Evolutionary conservation across 306 rosid genomes (phyloP).

Genomic region (Elaeagnus macrophylla): DNA sequence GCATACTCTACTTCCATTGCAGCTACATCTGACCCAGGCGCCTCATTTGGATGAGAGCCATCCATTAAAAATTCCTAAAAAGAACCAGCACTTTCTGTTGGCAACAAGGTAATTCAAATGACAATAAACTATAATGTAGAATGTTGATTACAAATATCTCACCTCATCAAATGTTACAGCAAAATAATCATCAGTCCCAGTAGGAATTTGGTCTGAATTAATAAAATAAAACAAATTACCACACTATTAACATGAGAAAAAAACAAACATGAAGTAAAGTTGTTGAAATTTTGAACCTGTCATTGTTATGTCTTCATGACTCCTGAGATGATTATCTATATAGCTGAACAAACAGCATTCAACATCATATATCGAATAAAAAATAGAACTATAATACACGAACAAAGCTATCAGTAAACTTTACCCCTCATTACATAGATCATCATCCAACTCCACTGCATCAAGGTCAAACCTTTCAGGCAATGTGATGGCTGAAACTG

Average conservation of each 20-base stretch:
- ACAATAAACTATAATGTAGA: background rate
- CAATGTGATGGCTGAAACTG: slow-evolving; percentile 51
- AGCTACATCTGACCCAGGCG: slow-evolving; percentile 23
- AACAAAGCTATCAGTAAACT: background rate
- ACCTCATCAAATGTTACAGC: slow-evolving; percentile 71
- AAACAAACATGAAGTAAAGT: background rate
- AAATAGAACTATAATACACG: background rate
- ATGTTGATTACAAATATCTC: background rate
- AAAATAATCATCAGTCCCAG: slow-evolving; percentile 30
- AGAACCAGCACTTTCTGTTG: slow-evolving; percentile 7
- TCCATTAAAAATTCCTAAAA: slow-evolving; percentile 42
- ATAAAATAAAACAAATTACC: slow-evolving; percentile 6
- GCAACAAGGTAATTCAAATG: slow-evolving; percentile 10
- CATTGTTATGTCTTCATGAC: slow-evolving; percentile 63
- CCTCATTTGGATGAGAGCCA: slow-evolving; percentile 20
- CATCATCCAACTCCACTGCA: slow-evolving; percentile 34
- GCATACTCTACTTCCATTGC: slow-evolving; percentile 51
- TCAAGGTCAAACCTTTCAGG: slow-evolving; percentile 66
- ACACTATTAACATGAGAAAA: background rate
- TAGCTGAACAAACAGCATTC: slow-evolving; percentile 31
- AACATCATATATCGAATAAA: background rate
- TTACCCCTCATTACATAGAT: slow-evolving; percentile 34
- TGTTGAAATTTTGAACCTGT: slow-evolving; percentile 31
- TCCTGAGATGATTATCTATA: slow-evolving; percentile 40
- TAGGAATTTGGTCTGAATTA: slow-evolving; percentile 51